Conservation (phyloP, 768 basidiomycete genomes). For the Xerocomellus amylosporus region DNA sequence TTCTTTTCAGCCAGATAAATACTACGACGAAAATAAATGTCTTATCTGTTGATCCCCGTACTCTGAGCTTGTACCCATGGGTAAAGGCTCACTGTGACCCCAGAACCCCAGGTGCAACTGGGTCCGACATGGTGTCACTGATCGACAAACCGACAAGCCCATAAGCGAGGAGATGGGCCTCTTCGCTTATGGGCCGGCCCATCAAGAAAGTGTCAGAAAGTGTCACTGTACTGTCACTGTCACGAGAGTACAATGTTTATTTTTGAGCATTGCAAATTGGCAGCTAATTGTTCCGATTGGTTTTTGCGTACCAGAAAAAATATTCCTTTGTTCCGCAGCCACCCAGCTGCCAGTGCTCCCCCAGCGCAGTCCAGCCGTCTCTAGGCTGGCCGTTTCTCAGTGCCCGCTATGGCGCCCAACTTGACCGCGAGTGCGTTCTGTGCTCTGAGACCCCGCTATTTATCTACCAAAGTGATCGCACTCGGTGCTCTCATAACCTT, state of each 20-base stretch:
- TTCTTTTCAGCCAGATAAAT: not conserved
- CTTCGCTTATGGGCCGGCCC: too few species aligned
- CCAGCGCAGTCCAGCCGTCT: not conserved
- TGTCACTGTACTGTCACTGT: too few species aligned
- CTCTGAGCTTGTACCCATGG: not conserved
- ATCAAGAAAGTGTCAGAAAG: too few species aligned
- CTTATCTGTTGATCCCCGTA: not conserved
- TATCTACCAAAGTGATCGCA: constrained; percentile 23
- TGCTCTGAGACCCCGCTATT: constrained; percentile 21
- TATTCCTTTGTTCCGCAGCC: constrained; percentile 1
- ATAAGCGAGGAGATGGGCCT: too few species aligned
- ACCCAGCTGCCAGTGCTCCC: not conserved
- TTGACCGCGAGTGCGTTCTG: not conserved
- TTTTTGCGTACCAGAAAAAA: not conserved
- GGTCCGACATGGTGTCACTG: too few species aligned
- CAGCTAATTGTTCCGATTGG: not conserved
- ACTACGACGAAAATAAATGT: not conserved
- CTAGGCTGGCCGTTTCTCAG: not conserved
- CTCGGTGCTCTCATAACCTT: constrained; percentile 29
- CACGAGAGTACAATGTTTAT: too few species aligned
- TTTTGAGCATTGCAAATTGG: too few species aligned
- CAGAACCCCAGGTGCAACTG: too few species aligned
- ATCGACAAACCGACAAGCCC: too few species aligned
- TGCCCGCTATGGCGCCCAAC: constrained; percentile 3
- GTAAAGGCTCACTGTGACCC: not conserved